phyloP scores from a whole-genome alignment of 192 early-diverging fungal genomes.

The Spizellomyces sp. region DNA sequence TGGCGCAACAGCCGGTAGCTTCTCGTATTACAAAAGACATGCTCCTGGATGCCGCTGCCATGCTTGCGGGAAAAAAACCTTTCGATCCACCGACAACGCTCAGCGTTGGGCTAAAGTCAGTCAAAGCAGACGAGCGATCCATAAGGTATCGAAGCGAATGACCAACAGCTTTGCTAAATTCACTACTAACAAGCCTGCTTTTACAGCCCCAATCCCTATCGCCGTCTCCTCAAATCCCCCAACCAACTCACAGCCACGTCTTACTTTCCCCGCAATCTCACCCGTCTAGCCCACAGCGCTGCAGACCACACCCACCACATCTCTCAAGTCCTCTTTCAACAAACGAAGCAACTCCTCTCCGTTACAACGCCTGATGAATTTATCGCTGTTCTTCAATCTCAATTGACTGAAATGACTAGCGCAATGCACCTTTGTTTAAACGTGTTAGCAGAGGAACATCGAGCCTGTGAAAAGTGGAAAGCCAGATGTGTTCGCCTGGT shows the following conservation, averaged over 20 bases:
- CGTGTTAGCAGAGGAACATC: conserved; percentile 3
- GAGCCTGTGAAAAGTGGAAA: conserved; percentile 10
- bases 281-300: background rate
- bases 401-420: background rate
- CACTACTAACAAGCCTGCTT: background rate
- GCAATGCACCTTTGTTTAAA: background rate
- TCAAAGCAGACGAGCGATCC: background rate
- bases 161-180: background rate
- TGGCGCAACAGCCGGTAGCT: background rate
- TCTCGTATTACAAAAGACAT: background rate
- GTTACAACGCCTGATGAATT: background rate
- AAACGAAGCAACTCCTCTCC: background rate
- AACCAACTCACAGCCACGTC: background rate
- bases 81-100: conserved; percentile 1
- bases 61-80: conserved; percentile 10
- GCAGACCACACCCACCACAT: conserved; percentile 1
- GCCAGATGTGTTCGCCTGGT: background rate
- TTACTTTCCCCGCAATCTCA: background rate
- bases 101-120: background rate
- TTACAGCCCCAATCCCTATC: background rate
- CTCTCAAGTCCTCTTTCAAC: background rate
- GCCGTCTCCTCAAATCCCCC: background rate
- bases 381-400: background rate
- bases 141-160: background rate
- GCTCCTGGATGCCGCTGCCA: background rate